Base-by-base conservation (phyloP, 2,329 filamentous ascomycete genomes). In the Cytospora piceae region DNA sequence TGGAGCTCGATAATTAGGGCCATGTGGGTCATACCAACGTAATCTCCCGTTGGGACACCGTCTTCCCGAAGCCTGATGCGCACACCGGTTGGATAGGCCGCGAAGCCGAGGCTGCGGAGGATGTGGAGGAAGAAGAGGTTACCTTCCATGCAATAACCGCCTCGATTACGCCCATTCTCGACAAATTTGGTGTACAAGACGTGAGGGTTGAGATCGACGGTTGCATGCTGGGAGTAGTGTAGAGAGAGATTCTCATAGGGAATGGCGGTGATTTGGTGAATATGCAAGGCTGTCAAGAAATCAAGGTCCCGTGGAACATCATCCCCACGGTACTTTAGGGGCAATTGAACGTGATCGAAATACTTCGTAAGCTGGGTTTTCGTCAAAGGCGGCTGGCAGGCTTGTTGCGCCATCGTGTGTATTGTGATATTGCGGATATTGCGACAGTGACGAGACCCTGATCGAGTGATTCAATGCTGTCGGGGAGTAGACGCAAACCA, bases 121-220 rank as follows among this genome's bases (percentile, higher is more conserved):
- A 73, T 61, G 64, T 73, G 68, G 39, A 70, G 61, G 69, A 87
- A 86, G 24, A 88, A 78, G 52, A 86, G 78, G 62, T 78, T 82
- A 31, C 79, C 79, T 71, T 88, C 85, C 79, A 89, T 85, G 75
- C 85, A 89, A 73, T 88, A 89, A 0, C 86, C 86, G 22, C 86
- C 86, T 2, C 79, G 75, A 7, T 77, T 78, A 2, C 78, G 77
- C 3, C 74, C 73, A 58, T 76, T 71, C 4, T 62, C 71, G 5
- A 87, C 75, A 57, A 85, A 78, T 69, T 86, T 87, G 20, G 75
- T 65, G 71, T 81, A 86, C 2, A 85, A 74, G 56, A 73, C 69
- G n/a, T 81, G 75, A 0, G 82, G 80, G 27, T 82, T 75, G 8
- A 87, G 79, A 17, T 70, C 67, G 42, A 83, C 75, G 15, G 71